Evolutionary conservation across 805 yeast genomes (phyloP).

Genomic region (Aciculoconidium aculeatum): DNA sequence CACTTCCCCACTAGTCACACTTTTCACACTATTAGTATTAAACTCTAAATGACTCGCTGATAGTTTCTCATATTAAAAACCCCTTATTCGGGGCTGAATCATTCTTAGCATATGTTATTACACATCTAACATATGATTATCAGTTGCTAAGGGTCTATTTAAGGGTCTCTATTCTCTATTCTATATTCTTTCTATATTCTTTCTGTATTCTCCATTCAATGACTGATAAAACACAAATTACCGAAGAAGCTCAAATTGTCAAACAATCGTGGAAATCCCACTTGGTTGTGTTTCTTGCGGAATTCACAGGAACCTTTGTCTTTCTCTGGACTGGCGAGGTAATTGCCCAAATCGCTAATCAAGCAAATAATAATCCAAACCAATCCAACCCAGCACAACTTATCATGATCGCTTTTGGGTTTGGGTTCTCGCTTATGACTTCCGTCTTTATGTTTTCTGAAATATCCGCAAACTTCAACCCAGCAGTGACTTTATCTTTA

Average conservation of each 20-base stretch:
- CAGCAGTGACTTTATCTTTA: conserved; percentile 76
- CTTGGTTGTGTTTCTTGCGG: conserved; percentile 63
- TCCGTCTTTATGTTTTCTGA: conserved; percentile 63
- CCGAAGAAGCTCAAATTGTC: conserved; percentile 18
- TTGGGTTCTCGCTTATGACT: conserved; percentile 80
- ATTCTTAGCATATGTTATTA: no score
- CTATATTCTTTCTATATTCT: no score
- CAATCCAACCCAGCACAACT: conserved; percentile 57
- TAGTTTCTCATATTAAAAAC: no score
- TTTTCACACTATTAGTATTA: no score
- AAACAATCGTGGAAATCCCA: conserved; percentile 42
- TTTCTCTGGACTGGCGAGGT: conserved; percentile 77
- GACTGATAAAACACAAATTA: no score
- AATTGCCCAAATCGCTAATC: conserved; percentile 80
- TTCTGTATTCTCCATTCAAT: no score
- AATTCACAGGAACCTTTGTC: conserved; percentile 80
- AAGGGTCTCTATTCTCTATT: no score
- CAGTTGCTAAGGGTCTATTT: no score
- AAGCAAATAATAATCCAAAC: conserved; percentile 32
- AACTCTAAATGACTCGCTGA: no score
- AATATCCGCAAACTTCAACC: conserved; percentile 83
- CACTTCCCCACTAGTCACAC: no score
- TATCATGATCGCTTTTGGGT: conserved; percentile 78
- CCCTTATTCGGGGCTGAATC: no score
- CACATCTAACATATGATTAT: no score